Evolutionary conservation across 768 basidiomycete genomes (phyloP).

Genomic region (Polyporus arcularius): DNA sequence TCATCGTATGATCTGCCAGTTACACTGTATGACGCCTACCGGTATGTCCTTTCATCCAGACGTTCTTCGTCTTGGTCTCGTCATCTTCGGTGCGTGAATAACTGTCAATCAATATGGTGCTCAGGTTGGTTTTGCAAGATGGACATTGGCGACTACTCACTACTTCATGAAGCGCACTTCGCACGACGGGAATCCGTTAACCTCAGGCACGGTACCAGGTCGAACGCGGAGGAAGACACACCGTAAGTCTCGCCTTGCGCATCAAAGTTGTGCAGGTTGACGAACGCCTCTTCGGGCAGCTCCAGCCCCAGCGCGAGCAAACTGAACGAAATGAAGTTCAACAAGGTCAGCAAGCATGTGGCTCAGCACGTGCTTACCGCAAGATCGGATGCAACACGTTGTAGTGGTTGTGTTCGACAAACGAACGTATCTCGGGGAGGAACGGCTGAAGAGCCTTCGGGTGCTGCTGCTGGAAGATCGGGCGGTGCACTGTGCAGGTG

Average conservation of each 20-base stretch:
- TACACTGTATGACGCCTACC: constrained; percentile 29
- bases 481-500: constrained; percentile 41
- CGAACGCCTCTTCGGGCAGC: constrained; percentile 46
- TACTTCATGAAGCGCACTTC: constrained; percentile 27
- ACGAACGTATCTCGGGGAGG: constrained; percentile 52
- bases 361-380: constrained; percentile 27
- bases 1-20: too few species aligned
- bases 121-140: too few species aligned
- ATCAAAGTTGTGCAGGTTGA: constrained; percentile 41
- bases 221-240: neutral
- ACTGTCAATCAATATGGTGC: constrained; percentile 17
- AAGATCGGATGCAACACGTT: constrained; percentile 50
- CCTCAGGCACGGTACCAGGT: neutral
- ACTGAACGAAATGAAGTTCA: neutral
- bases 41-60: constrained; percentile 41
- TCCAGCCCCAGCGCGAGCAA: constrained; percentile 46
- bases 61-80: constrained; percentile 30
- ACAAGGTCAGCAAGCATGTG: neutral
- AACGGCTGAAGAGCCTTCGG: constrained; percentile 53
- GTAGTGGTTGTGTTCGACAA: constrained; percentile 50
- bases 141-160: constrained; percentile 1
- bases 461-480: constrained; percentile 47
- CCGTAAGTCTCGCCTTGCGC: constrained; percentile 38
- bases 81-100: constrained; percentile 36
- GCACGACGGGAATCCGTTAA: neutral